Base-by-base conservation (phyloP, 2,329 filamentous ascomycete species). In the Lecanicillium sp. region DNA sequence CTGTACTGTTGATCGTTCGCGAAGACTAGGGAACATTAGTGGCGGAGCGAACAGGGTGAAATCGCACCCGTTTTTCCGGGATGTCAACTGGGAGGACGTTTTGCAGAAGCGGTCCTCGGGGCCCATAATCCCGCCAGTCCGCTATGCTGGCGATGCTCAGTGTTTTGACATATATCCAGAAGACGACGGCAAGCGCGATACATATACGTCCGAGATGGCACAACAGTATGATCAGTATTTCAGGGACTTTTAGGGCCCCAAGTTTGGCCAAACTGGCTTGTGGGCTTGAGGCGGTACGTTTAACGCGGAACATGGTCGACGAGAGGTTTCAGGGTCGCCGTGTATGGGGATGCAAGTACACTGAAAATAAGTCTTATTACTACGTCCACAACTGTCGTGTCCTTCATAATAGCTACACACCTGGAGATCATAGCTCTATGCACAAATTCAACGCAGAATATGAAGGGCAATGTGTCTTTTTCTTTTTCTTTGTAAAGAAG, bases 101-200 rank as follows among this genome's bases (percentile, higher is more conserved):
- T 79, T 83, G 57, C 70, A 79, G 51, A 78, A 83, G 45, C 77
- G 78, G 53, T 70, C 78, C 43, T 71, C 75, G 41, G 86, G 86
- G 0, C 86, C 86, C 4, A 90, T 90, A 55, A 74, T 87, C 44
- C 87, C 86, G n/a, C 83, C 85, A 47, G 70, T 91, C 24, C 73
- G 83, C 20, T 85, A 80, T 42, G 77, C 82, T 0, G 86, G 85
- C 26, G 87, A 91, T 60, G 83, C 87, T 15, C 77, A 86, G 60
- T 91, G 88, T 62, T 93, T 91, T 59, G 87, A 91, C 59, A 75
- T 83, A 35, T 93, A 91, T 58, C 84, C 87, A n/a, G 84, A 88
- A 51, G 84, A 90, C 60, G 81, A 84, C 50, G 78, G 73, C 46
- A 74, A 75, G 40, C 71, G 77, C 48, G 82, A 86, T 32, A 68